phyloP scores from a whole-genome alignment of 345 rosid genomes.

The Salix caprea region DNA sequence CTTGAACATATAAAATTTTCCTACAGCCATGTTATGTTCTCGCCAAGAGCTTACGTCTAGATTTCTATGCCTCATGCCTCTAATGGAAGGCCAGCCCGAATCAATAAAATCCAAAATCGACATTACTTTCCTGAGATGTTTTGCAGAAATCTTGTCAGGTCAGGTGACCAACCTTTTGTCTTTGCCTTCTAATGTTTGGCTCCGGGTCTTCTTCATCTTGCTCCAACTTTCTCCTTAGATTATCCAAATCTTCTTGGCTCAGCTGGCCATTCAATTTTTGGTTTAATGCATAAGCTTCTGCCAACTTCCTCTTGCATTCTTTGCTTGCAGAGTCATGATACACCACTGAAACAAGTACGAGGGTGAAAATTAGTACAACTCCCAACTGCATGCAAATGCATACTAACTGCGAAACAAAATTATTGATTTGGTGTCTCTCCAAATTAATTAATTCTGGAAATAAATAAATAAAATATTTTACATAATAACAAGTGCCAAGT shows the following conservation, averaged over 20 bases:
- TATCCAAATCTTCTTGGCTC: constrained; percentile 49
- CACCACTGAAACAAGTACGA: constrained; percentile 53
- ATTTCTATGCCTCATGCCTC: neutral
- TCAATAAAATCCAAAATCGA: neutral
- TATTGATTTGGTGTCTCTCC: no score
- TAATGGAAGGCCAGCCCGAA: neutral
- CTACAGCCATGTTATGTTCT: no score
- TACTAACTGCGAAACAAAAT: neutral
- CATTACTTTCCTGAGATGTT: neutral
- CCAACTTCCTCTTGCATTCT: constrained; percentile 75
- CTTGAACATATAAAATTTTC: no score
- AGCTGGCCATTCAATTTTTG: constrained; percentile 48
- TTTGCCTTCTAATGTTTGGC: constrained; percentile 34
- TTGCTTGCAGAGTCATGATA: constrained; percentile 80
- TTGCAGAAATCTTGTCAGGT: neutral
- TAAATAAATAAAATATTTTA: no score
- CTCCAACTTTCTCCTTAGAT: constrained; percentile 54
- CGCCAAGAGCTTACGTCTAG: no score
- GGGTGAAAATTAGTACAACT: neutral
- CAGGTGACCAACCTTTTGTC: constrained; percentile 25
- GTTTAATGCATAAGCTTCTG: constrained; percentile 71
- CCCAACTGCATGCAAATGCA: neutral
- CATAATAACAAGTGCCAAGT: no score
- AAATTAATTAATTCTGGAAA: no score
- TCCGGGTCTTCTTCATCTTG: constrained; percentile 38